Conservation (phyloP, 2,329 filamentous ascomycete genomes). For the Hymenoscyphus scutula region DNA sequence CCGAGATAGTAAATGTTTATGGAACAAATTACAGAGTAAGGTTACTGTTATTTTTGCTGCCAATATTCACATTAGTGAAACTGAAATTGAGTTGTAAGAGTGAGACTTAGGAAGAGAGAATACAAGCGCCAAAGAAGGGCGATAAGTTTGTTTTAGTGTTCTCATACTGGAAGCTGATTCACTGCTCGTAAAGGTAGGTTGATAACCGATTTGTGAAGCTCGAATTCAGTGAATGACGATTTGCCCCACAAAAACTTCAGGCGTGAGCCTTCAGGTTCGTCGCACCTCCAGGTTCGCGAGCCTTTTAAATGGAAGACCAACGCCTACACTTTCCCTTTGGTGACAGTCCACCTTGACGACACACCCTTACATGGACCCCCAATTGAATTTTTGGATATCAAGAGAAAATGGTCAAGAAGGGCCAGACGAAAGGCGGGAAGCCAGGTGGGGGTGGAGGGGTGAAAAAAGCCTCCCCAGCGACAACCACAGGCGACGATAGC, state of each 20-base stretch:
- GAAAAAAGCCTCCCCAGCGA: conserved; percentile 32
- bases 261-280: background rate
- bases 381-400: conserved; percentile 8
- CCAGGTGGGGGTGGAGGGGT: conserved; percentile 32
- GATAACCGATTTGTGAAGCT: no score
- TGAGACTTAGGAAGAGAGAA: no score
- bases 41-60: no score
- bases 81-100: no score
- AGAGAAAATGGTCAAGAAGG: conserved; percentile 38
- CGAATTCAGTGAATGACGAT: conserved; percentile 5
- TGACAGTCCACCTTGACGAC: background rate
- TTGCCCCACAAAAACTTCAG: conserved; percentile 8
- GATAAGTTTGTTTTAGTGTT: no score
- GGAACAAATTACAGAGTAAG: no score
- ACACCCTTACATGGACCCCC: conserved; percentile 22
- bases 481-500: conserved; percentile 44
- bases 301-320: background rate
- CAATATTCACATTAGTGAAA: no score
- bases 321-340: background rate
- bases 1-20: no score
- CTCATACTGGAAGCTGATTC: no score
- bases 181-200: no score
- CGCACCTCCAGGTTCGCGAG: background rate
- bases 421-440: conserved; percentile 36
- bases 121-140: no score